These are phyloP conservation scores for Cladorrhinum sp. DNA, from an alignment of 2,329 filamentous ascomycete species.

Conservation along the genomic window DNA sequence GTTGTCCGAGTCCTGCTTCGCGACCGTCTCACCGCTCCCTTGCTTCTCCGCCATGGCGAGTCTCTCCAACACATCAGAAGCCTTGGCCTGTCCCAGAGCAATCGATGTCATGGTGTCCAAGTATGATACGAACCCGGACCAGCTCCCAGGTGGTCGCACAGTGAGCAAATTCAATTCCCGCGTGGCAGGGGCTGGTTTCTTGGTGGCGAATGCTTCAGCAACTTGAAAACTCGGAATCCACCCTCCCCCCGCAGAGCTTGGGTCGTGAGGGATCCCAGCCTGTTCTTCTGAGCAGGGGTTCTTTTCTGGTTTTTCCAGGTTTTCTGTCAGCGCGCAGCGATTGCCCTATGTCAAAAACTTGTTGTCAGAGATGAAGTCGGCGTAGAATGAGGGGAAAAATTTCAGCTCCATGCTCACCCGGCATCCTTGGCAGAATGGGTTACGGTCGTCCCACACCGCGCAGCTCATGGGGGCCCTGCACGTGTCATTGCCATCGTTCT, in stretches of 20 bases:
- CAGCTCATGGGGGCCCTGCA: slow-evolving; percentile 1
- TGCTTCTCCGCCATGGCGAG: background rate
- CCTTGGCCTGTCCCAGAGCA: slow-evolving; percentile 1
- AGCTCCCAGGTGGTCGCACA: background rate
- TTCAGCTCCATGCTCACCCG: background rate
- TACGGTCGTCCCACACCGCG: background rate
- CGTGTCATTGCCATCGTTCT: background rate
- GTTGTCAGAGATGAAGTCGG: background rate
- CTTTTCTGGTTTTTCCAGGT: background rate
- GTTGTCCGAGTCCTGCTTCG: background rate
- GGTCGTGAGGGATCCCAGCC: background rate
- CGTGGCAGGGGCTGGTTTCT: background rate
- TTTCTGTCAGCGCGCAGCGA: background rate
- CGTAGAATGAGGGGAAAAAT: background rate
- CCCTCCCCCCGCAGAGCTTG: background rate
- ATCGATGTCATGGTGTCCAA: slow-evolving; percentile 1
- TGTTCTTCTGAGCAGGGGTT: background rate
- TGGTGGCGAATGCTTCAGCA: too few relatives aligned
- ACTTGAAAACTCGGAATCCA: background rate
- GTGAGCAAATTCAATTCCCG: slow-evolving; percentile 1
- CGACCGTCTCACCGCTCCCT: background rate
- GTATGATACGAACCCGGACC: background rate
- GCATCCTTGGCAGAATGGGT: background rate
- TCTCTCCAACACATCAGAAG: slow-evolving; percentile 1
- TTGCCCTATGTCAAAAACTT: background rate